Conservation (phyloP, 306 rosid species). For the Prosopis cineraria region DNA sequence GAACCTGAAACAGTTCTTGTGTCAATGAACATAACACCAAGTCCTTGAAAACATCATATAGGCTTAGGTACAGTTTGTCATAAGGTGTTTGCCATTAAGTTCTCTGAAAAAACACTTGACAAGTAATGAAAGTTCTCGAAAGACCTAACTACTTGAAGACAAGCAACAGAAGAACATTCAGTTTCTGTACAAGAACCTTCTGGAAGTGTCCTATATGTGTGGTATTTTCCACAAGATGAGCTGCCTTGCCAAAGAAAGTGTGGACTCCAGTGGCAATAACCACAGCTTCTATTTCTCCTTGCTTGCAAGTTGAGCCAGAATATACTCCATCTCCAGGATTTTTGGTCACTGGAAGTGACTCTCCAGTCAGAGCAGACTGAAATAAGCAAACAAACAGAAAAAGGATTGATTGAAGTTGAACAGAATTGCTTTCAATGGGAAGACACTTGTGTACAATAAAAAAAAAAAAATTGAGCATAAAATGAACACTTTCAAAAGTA, state of each 20-base stretch:
- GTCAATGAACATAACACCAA: slow-evolving; percentile 7
- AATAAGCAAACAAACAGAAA: not conserved
- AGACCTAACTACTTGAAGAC: not conserved
- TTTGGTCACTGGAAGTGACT: slow-evolving; percentile 61
- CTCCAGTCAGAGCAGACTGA: slow-evolving; percentile 88
- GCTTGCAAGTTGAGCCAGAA: slow-evolving; percentile 88
- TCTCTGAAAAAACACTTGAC: no score
- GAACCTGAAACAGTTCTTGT: slow-evolving; percentile 51
- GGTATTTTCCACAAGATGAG: slow-evolving; percentile 84
- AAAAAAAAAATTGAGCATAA: not conserved
- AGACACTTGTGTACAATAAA: no score
- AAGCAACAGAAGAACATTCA: not conserved
- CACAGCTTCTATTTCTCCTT: slow-evolving; percentile 77
- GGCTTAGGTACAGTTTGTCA: no score
- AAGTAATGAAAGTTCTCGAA: not conserved
- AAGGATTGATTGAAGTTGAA: no score
- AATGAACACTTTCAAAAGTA: not conserved
- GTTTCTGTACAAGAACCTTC: slow-evolving; percentile 43
- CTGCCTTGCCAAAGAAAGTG: slow-evolving; percentile 81
- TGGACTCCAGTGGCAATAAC: slow-evolving; percentile 88
- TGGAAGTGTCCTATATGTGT: slow-evolving; percentile 82
- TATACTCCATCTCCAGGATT: slow-evolving; percentile 68
- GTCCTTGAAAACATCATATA: no score
- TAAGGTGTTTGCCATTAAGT: not conserved
- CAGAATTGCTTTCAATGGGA: no score